phyloP scores from a whole-genome alignment of 2,329 filamentous ascomycete species.

The Myriangium duriaei region DNA sequence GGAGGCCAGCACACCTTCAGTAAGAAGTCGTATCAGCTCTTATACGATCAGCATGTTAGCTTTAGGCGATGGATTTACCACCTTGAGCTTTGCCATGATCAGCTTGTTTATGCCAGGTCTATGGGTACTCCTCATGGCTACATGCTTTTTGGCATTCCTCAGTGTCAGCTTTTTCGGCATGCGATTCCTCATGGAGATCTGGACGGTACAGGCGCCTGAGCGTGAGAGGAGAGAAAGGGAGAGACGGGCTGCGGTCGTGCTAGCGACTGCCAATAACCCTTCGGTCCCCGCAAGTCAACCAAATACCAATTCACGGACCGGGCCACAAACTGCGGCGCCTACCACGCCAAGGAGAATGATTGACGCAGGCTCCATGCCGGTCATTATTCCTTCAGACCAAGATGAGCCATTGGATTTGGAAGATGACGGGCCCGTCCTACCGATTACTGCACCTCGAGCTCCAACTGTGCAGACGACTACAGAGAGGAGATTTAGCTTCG shows the following conservation, averaged over 20 bases:
- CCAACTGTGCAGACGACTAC: constrained; percentile 19
- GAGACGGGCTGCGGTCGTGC: constrained; percentile 9
- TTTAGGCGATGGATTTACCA: constrained; percentile 48
- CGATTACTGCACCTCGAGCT: constrained; percentile 22
- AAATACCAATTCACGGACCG: neutral
- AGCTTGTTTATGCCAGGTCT: constrained; percentile 43
- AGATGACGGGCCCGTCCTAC: constrained; percentile 26
- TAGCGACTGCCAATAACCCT: constrained; percentile 9
- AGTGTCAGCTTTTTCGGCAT: constrained; percentile 51
- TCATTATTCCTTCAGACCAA: constrained; percentile 49
- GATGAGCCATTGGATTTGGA: constrained; percentile 37
- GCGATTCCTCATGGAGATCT: constrained; percentile 55
- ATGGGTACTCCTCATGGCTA: constrained; percentile 42
- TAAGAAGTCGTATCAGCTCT: constrained; percentile 50
- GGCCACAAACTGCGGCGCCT: constrained; percentile 10
- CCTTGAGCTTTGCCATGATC: constrained; percentile 40
- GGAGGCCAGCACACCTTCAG: constrained; percentile 52
- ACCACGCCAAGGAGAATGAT: constrained; percentile 24
- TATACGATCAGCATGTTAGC: constrained; percentile 51
- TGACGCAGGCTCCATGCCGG: constrained; percentile 39
- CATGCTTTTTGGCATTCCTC: constrained; percentile 47
- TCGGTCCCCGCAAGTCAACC: constrained; percentile 5
- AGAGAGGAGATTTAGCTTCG: constrained; percentile 28
- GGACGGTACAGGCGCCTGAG: constrained; percentile 47
- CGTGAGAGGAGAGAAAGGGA: constrained; percentile 29